Base-by-base conservation (phyloP, 2,329 filamentous ascomycete genomes). In the Coleophoma cylindrospora region DNA sequence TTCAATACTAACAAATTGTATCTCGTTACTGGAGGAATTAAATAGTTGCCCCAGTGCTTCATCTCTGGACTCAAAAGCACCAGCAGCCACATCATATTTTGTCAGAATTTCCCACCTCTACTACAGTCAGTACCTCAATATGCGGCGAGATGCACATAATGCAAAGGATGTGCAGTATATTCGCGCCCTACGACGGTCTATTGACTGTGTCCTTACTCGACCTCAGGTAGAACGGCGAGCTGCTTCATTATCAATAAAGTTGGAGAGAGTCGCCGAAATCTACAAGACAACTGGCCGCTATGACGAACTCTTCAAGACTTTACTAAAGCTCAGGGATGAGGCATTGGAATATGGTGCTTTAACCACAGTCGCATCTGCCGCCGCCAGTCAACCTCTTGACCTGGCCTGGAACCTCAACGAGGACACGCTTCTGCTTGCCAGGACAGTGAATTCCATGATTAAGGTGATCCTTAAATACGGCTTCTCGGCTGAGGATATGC, bases 81-180 rank as follows among this genome's bases (percentile, higher is more conserved):
- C 66, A 8, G 55, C 66, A 17, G 58, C 63, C n/a, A 27, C 27
- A 27, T 71, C 70, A 2, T 81, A 83, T 56, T 73, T 80, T 50
- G 76, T 86, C 54, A 87, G 84, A 58, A 78, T 89, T 22, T 89
- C 86, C 0, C 84, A 86, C 57, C 73, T 87, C 3, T 89, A 89
- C 62, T 89, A 84, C 63, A 72, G 81, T n/a, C 73, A 80, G 44
- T 81, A 82, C 60, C 68, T 78, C 15, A 70, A 74, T 41, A 63
- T 80, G 52, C 68, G 74, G 13, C 79, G 77, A 45, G 66, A 70
- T 21, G 57, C 67, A 0, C 67, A 68, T 4, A 71, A 71, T 32
- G 55, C 65, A 1, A 69, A 70, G n/a, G 71, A 75, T 44, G 56
- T 61, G 6, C 65, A 69, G 15, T 70, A 77, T 1, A 65, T 86